Percentiles rank a stretch among this genome's conserved stretches.
Conservation (phyloP, 768 basidiomycete genomes). For the Porpolomopsis calyptriformis region DNA sequence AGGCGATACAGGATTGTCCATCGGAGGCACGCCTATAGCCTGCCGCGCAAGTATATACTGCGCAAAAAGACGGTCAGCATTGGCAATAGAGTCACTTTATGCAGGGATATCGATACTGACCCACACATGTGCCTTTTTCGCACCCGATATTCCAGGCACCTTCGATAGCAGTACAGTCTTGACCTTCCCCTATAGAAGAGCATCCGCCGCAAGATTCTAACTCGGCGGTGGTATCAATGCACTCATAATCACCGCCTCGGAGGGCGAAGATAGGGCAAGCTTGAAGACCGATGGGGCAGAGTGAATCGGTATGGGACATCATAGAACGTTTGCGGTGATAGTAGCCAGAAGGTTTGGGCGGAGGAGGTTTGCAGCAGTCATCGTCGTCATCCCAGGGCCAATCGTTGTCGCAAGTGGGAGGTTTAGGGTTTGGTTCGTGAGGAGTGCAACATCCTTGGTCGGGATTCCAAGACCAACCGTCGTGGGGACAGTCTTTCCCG, state of each 20-base stretch:
- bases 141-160: conserved; percentile 68
- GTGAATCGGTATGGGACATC: conserved; percentile 28
- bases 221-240: conserved; percentile 51
- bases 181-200: conserved; percentile 45
- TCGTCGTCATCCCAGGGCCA: conserved; percentile 36
- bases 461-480: conserved; percentile 6
- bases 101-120: conserved; percentile 26
- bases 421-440: conserved; percentile 31
- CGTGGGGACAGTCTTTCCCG: conserved; percentile 8
- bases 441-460: conserved; percentile 44
- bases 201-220: conserved; percentile 74
- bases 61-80: background rate
- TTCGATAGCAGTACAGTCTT: conserved; percentile 60
- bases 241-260: conserved; percentile 41
- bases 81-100: background rate
- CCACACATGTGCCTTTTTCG: conserved; percentile 39
- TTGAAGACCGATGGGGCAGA: conserved; percentile 44
- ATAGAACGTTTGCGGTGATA: conserved; percentile 13
- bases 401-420: conserved; percentile 39
- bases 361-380: conserved; percentile 31
- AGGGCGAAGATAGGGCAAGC: conserved; percentile 45
- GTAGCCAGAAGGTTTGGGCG: conserved; percentile 28
- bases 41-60: conserved; percentile 41
- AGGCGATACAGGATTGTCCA: conserved; percentile 31
- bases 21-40: conserved; percentile 36